Evolutionary conservation across 129 eudicot genomes (phyloP).

Genomic region (Flaveria brownii): DNA sequence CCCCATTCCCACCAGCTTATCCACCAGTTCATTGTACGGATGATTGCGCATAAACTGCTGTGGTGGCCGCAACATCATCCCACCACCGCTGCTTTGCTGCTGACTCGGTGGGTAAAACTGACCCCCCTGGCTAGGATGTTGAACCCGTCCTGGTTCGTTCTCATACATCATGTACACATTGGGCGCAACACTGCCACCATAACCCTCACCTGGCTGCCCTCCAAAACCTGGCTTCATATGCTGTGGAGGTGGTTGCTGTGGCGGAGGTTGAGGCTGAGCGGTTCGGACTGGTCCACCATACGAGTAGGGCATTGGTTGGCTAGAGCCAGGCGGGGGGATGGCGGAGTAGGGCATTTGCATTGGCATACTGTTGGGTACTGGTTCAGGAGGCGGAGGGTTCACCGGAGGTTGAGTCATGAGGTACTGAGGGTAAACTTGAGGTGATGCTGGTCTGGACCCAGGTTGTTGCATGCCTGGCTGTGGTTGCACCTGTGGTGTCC

Average conservation of each 20-base stretch:
- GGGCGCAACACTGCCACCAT: slow-evolving; percentile 39
- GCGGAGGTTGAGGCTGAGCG: slow-evolving; percentile 59
- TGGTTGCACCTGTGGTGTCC: slow-evolving; percentile 55
- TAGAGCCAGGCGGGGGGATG: slow-evolving; percentile 48
- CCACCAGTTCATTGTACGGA: slow-evolving; percentile 78
- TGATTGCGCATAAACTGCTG: slow-evolving; percentile 58
- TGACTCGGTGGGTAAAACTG: slow-evolving; percentile 57
- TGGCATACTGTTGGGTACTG: slow-evolving; percentile 60
- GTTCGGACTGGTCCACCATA: slow-evolving; percentile 59
- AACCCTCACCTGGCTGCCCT: slow-evolving; percentile 64
- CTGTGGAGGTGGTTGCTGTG: slow-evolving; percentile 52
- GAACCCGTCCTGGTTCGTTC: slow-evolving; percentile 59
- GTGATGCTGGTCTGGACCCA: slow-evolving; percentile 43
- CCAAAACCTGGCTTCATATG: slow-evolving; percentile 63
- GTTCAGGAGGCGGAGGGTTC: slow-evolving; percentile 32
- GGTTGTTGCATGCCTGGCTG: slow-evolving; percentile 51
- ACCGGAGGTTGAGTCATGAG: slow-evolving; percentile 18
- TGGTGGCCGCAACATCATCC: slow-evolving; percentile 47
- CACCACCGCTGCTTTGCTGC: slow-evolving; percentile 17
- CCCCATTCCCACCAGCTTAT: slow-evolving; percentile 89
- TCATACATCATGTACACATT: slow-evolving; percentile 66
- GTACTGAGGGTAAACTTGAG: slow-evolving; percentile 61
- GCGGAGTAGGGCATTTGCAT: slow-evolving; percentile 65
- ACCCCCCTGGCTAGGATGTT: slow-evolving; percentile 51
- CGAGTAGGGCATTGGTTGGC: slow-evolving; percentile 52